phyloP scores from a whole-genome alignment of 2,329 filamentous ascomycete species.

The Cercospora berteroae region DNA sequence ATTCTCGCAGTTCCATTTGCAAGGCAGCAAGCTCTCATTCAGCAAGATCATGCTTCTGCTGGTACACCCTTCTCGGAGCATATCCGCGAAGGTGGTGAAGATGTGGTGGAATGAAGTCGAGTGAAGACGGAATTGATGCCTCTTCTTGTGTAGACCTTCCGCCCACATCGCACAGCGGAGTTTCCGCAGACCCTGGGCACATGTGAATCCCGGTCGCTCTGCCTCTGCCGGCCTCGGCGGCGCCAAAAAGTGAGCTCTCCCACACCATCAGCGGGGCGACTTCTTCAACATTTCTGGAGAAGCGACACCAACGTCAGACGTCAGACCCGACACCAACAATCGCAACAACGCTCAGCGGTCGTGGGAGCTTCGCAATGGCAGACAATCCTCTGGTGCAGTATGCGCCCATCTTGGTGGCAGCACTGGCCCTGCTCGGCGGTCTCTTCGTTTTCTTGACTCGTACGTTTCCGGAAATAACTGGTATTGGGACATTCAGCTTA shows the following conservation, averaged over 20 bases:
- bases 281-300: slow-evolving; percentile 4
- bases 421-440: slow-evolving; percentile 17
- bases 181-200: neutral
- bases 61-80: neutral
- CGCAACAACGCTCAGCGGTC: neutral
- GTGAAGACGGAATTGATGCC: slow-evolving; percentile 9
- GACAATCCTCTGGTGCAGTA: slow-evolving; percentile 14
- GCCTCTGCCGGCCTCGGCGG: neutral
- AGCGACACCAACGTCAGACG: neutral
- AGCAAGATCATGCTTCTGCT: neutral
- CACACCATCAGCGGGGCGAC: neutral
- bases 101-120: neutral
- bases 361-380: slow-evolving; percentile 6
- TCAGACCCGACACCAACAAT: neutral
- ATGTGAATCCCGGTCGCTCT: neutral
- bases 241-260: slow-evolving; percentile 1
- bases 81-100: neutral
- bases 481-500: neutral
- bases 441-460: slow-evolving; percentile 20
- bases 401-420: slow-evolving; percentile 16
- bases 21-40: neutral
- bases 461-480: slow-evolving; percentile 7
- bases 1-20: neutral
- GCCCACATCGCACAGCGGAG: neutral
- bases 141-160: neutral